A percentile compares a stretch with the other conserved stretches of the same genome.
Conservation (phyloP, 352 stramenopile genomes). For the Pythium plurisporium region DNA sequence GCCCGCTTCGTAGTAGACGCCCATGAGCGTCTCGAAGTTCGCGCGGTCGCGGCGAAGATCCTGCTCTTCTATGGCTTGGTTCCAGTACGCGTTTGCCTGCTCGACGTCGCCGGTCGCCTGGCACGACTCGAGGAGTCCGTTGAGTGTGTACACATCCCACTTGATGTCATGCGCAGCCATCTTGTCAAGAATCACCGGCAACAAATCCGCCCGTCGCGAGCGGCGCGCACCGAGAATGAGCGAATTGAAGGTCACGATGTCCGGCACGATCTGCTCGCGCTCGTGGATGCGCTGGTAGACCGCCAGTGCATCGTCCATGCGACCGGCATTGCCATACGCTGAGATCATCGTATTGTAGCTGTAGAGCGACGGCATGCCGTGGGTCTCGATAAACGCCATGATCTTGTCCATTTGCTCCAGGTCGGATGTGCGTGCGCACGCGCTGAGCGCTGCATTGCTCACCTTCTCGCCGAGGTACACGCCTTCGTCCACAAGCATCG, state of each 20-base stretch:
- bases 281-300: conserved; percentile 46
- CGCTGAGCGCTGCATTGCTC: conserved; percentile 63
- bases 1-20: conserved; percentile 56
- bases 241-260: conserved; percentile 69
- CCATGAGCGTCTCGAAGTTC: conserved; percentile 75
- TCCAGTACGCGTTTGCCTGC: conserved; percentile 56
- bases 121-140: conserved; percentile 67
- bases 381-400: conserved; percentile 52
- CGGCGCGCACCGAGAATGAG: conserved; percentile 56
- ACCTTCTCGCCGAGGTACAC: conserved; percentile 70
- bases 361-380: conserved; percentile 60
- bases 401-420: conserved; percentile 54
- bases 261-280: conserved; percentile 27
- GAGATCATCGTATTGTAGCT: conserved; percentile 84
- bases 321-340: conserved; percentile 60
- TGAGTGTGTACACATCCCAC: conserved; percentile 78
- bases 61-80: conserved; percentile 36
- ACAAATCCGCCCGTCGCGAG: conserved; percentile 41
- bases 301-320: conserved; percentile 57
- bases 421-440: conserved; percentile 59
- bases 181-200: conserved; percentile 48
- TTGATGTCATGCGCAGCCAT: conserved; percentile 41
- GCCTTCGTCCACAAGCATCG: conserved; percentile 58
- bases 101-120: conserved; percentile 33
- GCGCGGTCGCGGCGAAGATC: conserved; percentile 49